Conservation (phyloP, 192 early-diverging fungal species). For the Obelidium mucronatum region DNA sequence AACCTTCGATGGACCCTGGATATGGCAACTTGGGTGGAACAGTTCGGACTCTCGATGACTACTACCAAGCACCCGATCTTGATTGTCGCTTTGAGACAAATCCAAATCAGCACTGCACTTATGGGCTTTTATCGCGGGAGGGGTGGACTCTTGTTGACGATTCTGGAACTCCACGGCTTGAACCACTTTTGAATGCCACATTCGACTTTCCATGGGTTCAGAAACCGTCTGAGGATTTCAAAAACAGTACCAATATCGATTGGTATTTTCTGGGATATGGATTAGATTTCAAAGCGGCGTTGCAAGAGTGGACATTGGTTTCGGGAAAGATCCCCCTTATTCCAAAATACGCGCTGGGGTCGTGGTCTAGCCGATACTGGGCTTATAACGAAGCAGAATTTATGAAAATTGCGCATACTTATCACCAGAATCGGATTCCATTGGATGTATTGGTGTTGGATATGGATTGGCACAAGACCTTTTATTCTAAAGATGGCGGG, state of each 20-base stretch:
- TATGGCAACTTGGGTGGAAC: conserved; percentile 7
- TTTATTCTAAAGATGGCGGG: conserved; percentile 1
- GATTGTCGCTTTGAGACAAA: not conserved
- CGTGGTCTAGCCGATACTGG: conserved; percentile 16
- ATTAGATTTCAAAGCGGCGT: conserved; percentile 3
- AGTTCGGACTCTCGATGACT: not conserved
- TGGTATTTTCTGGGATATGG: conserved; percentile 14
- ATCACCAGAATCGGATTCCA: not conserved
- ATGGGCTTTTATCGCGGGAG: not conserved
- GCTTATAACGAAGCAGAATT: conserved; percentile 12
- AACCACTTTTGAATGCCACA: not conserved
- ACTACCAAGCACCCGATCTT: conserved; percentile 8
- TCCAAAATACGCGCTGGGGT: conserved; percentile 19
- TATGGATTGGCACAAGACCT: conserved; percentile 16
- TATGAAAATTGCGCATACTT: not conserved
- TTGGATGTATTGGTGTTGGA: conserved; percentile 12
- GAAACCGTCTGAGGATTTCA: too few relatives aligned
- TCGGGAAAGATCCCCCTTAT: conserved; percentile 12
- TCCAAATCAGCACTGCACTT: conserved; percentile 10
- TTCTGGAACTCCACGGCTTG: conserved; percentile 1
- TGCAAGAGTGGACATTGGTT: not conserved
- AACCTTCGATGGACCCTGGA: not conserved
- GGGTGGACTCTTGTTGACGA: conserved; percentile 17
- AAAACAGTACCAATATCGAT: not conserved
- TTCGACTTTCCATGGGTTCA: conserved; percentile 18